Evolutionary conservation across 805 yeast species (phyloP).

Genomic region (Schwanniomyces vanrijiae): DNA sequence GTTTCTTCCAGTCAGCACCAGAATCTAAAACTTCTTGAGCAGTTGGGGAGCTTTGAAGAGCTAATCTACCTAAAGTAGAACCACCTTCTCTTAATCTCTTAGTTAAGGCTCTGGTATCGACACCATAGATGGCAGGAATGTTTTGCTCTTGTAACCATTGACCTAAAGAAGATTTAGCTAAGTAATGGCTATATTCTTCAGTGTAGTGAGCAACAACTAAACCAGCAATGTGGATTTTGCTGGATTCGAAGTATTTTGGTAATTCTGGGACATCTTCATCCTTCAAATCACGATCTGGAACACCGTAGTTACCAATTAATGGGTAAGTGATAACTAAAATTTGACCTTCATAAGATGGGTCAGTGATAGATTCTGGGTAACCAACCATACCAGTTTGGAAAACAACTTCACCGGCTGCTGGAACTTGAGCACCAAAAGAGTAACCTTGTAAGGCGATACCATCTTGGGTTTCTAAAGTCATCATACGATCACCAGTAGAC

Average conservation of each 20-base stretch:
- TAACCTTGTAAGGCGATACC: slow-evolving; percentile 89
- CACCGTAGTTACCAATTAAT: slow-evolving; percentile 98
- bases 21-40: slow-evolving; percentile 28
- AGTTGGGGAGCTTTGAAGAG: slow-evolving; percentile 50
- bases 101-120: slow-evolving; percentile 94
- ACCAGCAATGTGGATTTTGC: slow-evolving; percentile 93
- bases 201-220: slow-evolving; percentile 95
- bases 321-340: slow-evolving; percentile 96
- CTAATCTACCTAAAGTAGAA: slow-evolving; percentile 87
- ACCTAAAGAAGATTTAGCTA: slow-evolving; percentile 90
- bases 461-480: slow-evolving; percentile 86
- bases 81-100: slow-evolving; percentile 91
- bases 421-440: slow-evolving; percentile 90
- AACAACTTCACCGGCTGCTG: slow-evolving; percentile 95
- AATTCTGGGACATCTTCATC: slow-evolving; percentile 68
- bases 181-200: slow-evolving; percentile 90
- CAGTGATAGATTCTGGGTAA: slow-evolving; percentile 96
- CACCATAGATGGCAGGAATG: slow-evolving; percentile 96
- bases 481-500: slow-evolving; percentile 75
- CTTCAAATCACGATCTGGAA: slow-evolving; percentile 76
- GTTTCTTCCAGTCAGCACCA: slow-evolving; percentile 52
- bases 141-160: slow-evolving; percentile 90
- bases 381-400: slow-evolving; percentile 99
- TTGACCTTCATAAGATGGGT: slow-evolving; percentile 98
- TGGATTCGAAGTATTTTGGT: slow-evolving; percentile 93